Evolutionary conservation across 352 stramenopile species (phyloP).

Genomic region (Saprolegnia diclina): DNA sequence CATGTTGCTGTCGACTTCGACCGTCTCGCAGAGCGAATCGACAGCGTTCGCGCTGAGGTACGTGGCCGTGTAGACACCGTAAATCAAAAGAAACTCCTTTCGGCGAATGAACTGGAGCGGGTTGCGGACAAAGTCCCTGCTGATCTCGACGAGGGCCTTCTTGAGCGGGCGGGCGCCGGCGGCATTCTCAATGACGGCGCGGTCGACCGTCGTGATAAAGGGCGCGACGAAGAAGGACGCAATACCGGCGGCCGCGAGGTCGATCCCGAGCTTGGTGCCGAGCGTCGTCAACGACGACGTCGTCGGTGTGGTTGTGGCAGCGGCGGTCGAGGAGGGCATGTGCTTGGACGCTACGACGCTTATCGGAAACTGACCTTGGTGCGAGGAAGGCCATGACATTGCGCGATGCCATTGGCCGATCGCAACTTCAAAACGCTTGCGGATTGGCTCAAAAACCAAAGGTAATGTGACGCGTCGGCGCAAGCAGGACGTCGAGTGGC

Average conservation of each 20-base stretch:
- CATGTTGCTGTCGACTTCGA: constrained; percentile 68
- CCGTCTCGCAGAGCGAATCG: constrained; percentile 77
- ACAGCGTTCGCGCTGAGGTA: constrained; percentile 84
- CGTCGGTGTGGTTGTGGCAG: not conserved
- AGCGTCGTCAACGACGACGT: constrained; percentile 27
- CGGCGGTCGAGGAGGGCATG: constrained; percentile 1
- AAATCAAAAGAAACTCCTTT: constrained; percentile 86
- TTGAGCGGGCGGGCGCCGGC: constrained; percentile 60
- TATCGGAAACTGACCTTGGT: not conserved
- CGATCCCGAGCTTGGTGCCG: constrained; percentile 48
- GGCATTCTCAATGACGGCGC: constrained; percentile 87
- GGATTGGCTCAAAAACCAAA: constrained; percentile 25
- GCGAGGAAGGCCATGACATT: not conserved
- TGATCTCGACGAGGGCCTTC: constrained; percentile 58
- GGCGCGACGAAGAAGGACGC: constrained; percentile 73
- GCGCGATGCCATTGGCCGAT: not conserved
- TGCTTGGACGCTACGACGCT: not conserved
- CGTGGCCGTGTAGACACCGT: constrained; percentile 84
- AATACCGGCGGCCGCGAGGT: constrained; percentile 50
- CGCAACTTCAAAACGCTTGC: not conserved
- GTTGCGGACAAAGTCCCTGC: constrained; percentile 48
- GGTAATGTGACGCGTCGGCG: constrained; percentile 11
- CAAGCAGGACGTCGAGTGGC: not conserved
- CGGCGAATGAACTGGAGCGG: constrained; percentile 78
- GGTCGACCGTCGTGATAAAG: constrained; percentile 87